Evolutionary conservation across 2,329 filamentous ascomycete genomes (phyloP).

Genomic region (Penicillium sclerotiorum): DNA sequence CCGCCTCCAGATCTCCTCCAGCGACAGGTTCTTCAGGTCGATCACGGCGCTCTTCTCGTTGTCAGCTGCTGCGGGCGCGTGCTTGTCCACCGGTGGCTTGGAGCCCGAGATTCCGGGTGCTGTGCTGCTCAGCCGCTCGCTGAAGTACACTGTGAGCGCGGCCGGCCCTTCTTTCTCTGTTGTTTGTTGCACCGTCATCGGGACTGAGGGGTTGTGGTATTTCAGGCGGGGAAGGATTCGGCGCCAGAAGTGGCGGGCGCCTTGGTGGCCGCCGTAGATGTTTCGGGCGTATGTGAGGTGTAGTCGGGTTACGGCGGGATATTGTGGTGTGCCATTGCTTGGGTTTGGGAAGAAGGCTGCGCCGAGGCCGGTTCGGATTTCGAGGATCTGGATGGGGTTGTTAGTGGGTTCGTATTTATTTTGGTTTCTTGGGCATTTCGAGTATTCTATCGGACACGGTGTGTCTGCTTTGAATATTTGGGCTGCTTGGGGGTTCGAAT

Average conservation of each 20-base stretch:
- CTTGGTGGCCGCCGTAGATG: constrained; percentile 43
- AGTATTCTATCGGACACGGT: background rate
- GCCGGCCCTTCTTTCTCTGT: constrained; percentile 50
- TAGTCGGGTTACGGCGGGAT: constrained; percentile 44
- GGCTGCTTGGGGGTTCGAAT: no score
- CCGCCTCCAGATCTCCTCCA: constrained; percentile 47
- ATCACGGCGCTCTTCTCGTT: constrained; percentile 39
- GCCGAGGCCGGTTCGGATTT: constrained; percentile 77
- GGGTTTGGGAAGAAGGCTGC: constrained; percentile 71
- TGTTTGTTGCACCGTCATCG: constrained; percentile 78
- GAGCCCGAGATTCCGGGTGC: constrained; percentile 27
- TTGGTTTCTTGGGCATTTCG: background rate
- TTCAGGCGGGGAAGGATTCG: constrained; percentile 82
- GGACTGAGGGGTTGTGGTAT: constrained; percentile 85
- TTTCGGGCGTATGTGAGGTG: constrained; percentile 49
- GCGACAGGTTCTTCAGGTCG: constrained; percentile 43
- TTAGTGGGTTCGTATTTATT: constrained; percentile 9
- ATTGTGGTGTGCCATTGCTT: constrained; percentile 34
- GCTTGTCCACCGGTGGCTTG: constrained; percentile 31
- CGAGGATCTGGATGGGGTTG: constrained; percentile 61
- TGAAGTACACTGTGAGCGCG: constrained; percentile 47
- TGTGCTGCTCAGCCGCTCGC: constrained; percentile 33
- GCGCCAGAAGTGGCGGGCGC: constrained; percentile 82
- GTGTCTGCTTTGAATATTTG: no score
- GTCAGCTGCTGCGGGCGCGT: constrained; percentile 36